These are phyloP conservation scores for Scheffersomyces insectosa DNA, from an alignment of 1,139 yeast genomes.

Conservation along the genomic window DNA sequence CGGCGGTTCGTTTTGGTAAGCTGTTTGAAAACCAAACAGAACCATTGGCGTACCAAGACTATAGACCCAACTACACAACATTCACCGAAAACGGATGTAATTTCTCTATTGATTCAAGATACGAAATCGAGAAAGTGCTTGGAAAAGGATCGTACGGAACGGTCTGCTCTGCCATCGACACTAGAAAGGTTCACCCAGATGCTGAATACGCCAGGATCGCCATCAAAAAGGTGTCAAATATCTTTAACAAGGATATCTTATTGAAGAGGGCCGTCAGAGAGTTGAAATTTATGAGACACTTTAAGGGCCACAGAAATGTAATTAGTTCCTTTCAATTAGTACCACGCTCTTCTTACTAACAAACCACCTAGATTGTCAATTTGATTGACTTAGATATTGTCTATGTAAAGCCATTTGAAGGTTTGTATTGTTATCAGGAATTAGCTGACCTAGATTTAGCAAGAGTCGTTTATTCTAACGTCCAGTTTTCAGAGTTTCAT, in stretches of 20 bases:
- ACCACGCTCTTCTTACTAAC: conserved; percentile 3
- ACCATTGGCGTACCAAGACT: background rate
- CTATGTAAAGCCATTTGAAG: conserved; percentile 67
- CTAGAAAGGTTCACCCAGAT: conserved; percentile 22
- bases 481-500: conserved; percentile 81
- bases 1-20: too few species aligned
- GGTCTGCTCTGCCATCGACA: conserved; percentile 80
- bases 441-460: conserved; percentile 79
- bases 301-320: conserved; percentile 78
- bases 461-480: conserved; percentile 71
- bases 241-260: conserved; percentile 63
- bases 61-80: conserved; percentile 1
- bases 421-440: conserved; percentile 81
- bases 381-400: conserved; percentile 75
- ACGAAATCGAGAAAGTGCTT: conserved; percentile 60
- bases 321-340: conserved; percentile 10
- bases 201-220: conserved; percentile 46
- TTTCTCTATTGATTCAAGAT: conserved; percentile 67
- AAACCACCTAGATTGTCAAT: conserved; percentile 51
- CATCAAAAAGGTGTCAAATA: conserved; percentile 73
- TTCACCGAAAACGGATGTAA: conserved; percentile 30
- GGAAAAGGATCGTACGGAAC: conserved; percentile 93
- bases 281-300: conserved; percentile 71
- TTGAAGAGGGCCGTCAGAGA: conserved; percentile 78
- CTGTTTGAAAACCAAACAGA: too few species aligned